Percentiles rank a stretch among this genome's conserved stretches.
Evolutionary conservation across 1,284 basidiomycete species (phyloP).

Genomic region (Xerocomus minutiporus): DNA sequence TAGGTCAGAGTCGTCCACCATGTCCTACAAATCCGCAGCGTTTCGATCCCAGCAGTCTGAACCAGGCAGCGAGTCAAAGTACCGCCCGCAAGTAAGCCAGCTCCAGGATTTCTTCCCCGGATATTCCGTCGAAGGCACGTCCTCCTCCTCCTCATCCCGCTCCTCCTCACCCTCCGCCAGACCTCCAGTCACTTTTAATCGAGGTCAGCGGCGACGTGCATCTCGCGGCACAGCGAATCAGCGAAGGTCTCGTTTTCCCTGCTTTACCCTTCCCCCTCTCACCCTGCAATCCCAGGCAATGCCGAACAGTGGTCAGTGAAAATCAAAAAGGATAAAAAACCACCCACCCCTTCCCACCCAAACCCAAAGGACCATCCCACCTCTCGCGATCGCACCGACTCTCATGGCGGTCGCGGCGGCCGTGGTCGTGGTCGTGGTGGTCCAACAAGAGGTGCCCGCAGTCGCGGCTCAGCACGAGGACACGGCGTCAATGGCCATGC

Average conservation of each 20-base stretch:
- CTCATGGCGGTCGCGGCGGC: slow-evolving; percentile 61
- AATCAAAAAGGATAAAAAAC: slow-evolving; percentile 84
- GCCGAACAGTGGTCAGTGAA: slow-evolving; percentile 84
- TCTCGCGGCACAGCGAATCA: slow-evolving; percentile 71
- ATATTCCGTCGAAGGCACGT: slow-evolving; percentile 73
- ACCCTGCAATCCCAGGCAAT: slow-evolving; percentile 47
- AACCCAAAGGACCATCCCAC: slow-evolving; percentile 46
- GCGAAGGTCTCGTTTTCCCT: slow-evolving; percentile 57
- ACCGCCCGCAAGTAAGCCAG: slow-evolving; percentile 49
- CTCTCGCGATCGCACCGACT: slow-evolving; percentile 49
- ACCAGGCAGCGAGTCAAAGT: slow-evolving; percentile 37
- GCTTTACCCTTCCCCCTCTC: slow-evolving; percentile 7
- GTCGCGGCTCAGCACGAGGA: slow-evolving; percentile 53
- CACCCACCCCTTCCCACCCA: slow-evolving; percentile 28
- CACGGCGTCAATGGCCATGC: slow-evolving; percentile 30
- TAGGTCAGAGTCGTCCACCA: slow-evolving; percentile 24
- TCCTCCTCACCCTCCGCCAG: slow-evolving; percentile 36
- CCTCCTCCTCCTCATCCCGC: slow-evolving; percentile 21
- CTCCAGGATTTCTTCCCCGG: slow-evolving; percentile 75
- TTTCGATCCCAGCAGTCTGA: slow-evolving; percentile 37
- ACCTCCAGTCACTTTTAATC: slow-evolving; percentile 68
- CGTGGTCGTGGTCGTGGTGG: slow-evolving; percentile 57
- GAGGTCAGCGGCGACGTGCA: slow-evolving; percentile 76
- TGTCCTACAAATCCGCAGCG: slow-evolving; percentile 54
- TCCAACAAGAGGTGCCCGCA: slow-evolving; percentile 52